Evolutionary conservation across 208 protist genomes (phyloP), one percentile per base, ranked within the genome.

Genomic region (Jaenimonas drosophilae): DNA sequence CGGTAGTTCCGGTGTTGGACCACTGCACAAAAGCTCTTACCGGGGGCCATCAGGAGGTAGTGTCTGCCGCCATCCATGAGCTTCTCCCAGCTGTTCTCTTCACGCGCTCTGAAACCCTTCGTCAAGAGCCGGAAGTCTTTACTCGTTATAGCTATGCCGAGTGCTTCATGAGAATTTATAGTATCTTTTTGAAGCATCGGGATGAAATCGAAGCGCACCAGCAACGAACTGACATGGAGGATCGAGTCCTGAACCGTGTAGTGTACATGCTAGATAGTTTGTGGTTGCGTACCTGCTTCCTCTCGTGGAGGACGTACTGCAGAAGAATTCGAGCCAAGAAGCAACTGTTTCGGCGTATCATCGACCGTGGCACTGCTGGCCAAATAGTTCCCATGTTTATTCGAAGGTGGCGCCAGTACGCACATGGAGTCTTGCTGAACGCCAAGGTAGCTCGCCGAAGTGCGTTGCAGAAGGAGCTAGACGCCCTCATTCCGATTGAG

Each of bases 201-300:
- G 7, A 30, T 0, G 45, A 60, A 26, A 50, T 78, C 25, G 53
- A 38, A 17, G 57, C 47, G 17, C 60, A 84, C 32, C 48, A 71
- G 39, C 57, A 53, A 5, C 68, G 72, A 23, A 55, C 43, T 19
- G 46, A 47, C 14, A 34, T 78, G 20, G 79, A 89, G 58, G 48
- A 63, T 46, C 48, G 54, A 4, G 70, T 94, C 28, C 84, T 90
- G 76, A 63, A 75, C 33, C 80, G 75, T 39, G 63, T 87, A 20
- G 75, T 90, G 58, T 44, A 62, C 11, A 64, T 61, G 41, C 59
- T 89, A 24, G 76, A 87, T 41, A 43, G 60, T 24, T 54, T 94
- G 42, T 94, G 80, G 78, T 31, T 85, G 16, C 85, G 82, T 46
- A 80, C 83, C 68, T 88, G 80, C 59, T 94, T 94, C 48, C 64